A percentile compares a stretch with the other conserved stretches of the same genome.
Evolutionary conservation across 2,329 filamentous ascomycete genomes (phyloP).

Genomic region (Monilinia fructicola): DNA sequence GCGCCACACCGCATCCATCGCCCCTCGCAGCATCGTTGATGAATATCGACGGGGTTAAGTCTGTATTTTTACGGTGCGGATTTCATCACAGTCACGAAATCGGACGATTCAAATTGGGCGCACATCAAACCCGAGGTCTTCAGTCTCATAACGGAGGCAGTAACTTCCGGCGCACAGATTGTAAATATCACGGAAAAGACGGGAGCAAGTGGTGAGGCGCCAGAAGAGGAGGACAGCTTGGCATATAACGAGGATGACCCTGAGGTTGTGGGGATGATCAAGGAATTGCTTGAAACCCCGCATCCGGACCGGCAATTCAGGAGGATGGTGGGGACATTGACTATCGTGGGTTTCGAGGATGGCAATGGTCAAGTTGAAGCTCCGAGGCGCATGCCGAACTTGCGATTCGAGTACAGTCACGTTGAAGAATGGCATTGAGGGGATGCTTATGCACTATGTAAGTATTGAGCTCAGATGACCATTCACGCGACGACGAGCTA

Average conservation of each 20-base stretch:
- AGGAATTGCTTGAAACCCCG: slow-evolving; percentile 94
- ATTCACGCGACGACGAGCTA: slow-evolving; percentile 32
- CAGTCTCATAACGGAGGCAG: slow-evolving; percentile 87
- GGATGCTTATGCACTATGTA: slow-evolving; percentile 96
- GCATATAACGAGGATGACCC: slow-evolving; percentile 86
- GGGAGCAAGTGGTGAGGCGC: slow-evolving; percentile 50
- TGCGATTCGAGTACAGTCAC: slow-evolving; percentile 97
- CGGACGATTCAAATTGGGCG: slow-evolving; percentile 83
- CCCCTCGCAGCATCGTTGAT: slow-evolving; percentile 87
- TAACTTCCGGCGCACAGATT: slow-evolving; percentile 79
- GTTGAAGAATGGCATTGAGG: slow-evolving; percentile 95
- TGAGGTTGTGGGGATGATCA: slow-evolving; percentile 97
- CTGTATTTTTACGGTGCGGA: slow-evolving; percentile 92
- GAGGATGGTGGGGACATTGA: slow-evolving; percentile 98
- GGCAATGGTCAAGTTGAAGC: slow-evolving; percentile 82
- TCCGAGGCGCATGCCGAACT: slow-evolving; percentile 89
- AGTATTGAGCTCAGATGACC: slow-evolving; percentile 45
- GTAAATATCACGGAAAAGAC: slow-evolving; percentile 68
- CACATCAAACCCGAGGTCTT: slow-evolving; percentile 96
- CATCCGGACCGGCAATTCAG: slow-evolving; percentile 92
- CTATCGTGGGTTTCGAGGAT: slow-evolving; percentile 85
- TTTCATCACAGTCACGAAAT: slow-evolving; percentile 96
- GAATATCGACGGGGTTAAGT: slow-evolving; percentile 91
- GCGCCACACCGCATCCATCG: slow-evolving; percentile 84
- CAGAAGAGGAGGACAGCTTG: slow-evolving; percentile 64